Conservation (phyloP, 192 early-diverging fungal species). For the Dispira parvispora region DNA sequence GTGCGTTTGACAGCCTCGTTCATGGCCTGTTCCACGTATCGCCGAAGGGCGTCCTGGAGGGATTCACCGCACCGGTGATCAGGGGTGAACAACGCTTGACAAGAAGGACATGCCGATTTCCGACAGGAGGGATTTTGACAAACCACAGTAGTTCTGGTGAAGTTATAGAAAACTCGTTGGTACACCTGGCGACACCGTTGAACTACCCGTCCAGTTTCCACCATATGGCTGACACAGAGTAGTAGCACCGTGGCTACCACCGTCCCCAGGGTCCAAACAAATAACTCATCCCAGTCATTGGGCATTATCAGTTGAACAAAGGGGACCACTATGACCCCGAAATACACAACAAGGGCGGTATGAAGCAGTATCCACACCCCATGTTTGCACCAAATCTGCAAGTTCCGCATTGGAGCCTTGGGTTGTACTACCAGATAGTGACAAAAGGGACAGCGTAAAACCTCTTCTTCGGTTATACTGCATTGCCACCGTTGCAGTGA, state of each 20-base stretch:
- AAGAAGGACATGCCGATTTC: slow-evolving; percentile 26
- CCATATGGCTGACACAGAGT: too few relatives aligned
- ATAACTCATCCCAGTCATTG: too few relatives aligned
- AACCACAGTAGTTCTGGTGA: not conserved
- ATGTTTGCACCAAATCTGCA: too few relatives aligned
- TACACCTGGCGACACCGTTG: not conserved
- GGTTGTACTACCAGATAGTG: too few relatives aligned
- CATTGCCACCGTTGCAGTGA: not conserved
- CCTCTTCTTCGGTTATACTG: not conserved
- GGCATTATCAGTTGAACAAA: too few relatives aligned
- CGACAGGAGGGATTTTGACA: slow-evolving; percentile 31
- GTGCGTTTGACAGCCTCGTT: slow-evolving; percentile 40
- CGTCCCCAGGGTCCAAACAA: too few relatives aligned
- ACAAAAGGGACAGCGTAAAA: too few relatives aligned
- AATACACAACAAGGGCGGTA: too few relatives aligned
- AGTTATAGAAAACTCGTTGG: not conserved
- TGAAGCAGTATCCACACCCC: too few relatives aligned
- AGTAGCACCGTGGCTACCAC: too few relatives aligned
- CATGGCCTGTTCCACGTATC: slow-evolving; percentile 46
- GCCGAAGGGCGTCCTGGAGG: slow-evolving; percentile 28
- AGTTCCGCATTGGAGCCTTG: too few relatives aligned
- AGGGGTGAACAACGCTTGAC: slow-evolving; percentile 22
- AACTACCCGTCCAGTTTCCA: not conserved
- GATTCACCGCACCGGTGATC: slow-evolving; percentile 31
- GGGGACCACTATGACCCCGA: too few relatives aligned